Evolutionary conservation across 2,329 filamentous ascomycete species (phyloP).

Genomic region (Phyllosticta ampelicida): DNA sequence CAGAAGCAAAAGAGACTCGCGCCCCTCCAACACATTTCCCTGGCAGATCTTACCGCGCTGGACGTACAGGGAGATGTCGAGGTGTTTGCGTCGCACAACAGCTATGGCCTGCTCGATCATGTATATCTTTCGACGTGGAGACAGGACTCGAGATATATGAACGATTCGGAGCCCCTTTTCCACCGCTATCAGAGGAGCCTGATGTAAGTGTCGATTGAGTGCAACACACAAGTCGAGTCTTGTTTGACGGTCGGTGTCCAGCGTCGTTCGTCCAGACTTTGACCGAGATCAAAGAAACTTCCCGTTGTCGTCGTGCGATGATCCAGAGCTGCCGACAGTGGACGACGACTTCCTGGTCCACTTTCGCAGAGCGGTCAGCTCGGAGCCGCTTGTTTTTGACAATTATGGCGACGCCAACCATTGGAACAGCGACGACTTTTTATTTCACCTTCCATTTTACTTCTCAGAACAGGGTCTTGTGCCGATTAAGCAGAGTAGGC

Average conservation of each 20-base stretch:
- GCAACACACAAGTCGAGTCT: neutral
- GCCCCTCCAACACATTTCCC: neutral
- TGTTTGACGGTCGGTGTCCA: neutral
- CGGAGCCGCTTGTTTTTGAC: neutral
- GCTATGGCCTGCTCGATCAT: neutral
- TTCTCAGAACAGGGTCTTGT: neutral
- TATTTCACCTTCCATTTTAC: neutral
- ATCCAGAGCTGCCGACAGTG: neutral
- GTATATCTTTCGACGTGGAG: neutral
- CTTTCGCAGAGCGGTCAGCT: neutral
- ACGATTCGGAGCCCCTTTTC: neutral
- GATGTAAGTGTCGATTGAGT: neutral
- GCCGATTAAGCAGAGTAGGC: neutral
- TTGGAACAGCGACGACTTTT: neutral
- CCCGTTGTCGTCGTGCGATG: neutral
- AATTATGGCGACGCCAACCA: neutral
- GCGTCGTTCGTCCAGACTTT: neutral
- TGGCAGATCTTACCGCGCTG: neutral
- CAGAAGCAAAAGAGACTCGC: neutral
- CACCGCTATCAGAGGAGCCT: neutral
- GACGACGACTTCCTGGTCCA: neutral
- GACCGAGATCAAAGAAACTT: neutral
- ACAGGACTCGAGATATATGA: neutral
- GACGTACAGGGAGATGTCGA: neutral
- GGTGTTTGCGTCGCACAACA: neutral